These are phyloP conservation scores for Geotrichum candidum DNA, from an alignment of 1,139 yeast species.

Conservation along the genomic window DNA sequence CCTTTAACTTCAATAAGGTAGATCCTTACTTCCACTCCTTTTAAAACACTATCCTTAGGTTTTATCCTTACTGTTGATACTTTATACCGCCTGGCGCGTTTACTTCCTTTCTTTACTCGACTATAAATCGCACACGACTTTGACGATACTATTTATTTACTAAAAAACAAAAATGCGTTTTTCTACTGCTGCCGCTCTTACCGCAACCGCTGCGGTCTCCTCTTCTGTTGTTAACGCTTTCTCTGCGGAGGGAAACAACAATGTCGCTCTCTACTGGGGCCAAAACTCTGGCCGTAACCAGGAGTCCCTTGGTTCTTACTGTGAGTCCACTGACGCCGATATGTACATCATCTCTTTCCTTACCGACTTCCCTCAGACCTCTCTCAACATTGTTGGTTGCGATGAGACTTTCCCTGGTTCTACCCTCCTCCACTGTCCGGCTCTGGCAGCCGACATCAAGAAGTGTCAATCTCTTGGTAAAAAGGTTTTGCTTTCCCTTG, in stretches of 20 bases:
- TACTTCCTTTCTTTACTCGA: background rate
- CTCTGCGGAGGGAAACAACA: constrained; percentile 16
- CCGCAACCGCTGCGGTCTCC: constrained; percentile 1
- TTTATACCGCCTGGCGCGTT: constrained; percentile 9
- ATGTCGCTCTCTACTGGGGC: constrained; percentile 81
- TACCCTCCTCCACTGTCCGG: constrained; percentile 52
- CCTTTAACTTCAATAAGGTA: background rate
- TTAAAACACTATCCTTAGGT: background rate
- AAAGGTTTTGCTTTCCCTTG: constrained; percentile 66
- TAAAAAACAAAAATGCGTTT: constrained; percentile 3
- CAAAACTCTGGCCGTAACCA: constrained; percentile 66
- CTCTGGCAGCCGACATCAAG: constrained; percentile 61
- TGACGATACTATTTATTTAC: background rate
- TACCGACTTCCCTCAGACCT: constrained; percentile 47
- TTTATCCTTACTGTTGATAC: background rate
- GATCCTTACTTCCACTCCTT: background rate
- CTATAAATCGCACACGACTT: background rate
- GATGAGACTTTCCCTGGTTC: constrained; percentile 42
- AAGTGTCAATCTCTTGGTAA: constrained; percentile 72
- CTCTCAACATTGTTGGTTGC: constrained; percentile 67
- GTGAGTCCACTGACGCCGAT: constrained; percentile 64
- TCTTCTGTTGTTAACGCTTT: constrained; percentile 5
- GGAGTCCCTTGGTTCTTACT: constrained; percentile 57
- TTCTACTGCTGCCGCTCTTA: background rate
- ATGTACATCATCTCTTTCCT: constrained; percentile 69